Evolutionary conservation across 2,329 filamentous ascomycete species (phyloP), one percentile per base, ranked within the genome.

Genomic region (Endoconidiophora polonica): DNA sequence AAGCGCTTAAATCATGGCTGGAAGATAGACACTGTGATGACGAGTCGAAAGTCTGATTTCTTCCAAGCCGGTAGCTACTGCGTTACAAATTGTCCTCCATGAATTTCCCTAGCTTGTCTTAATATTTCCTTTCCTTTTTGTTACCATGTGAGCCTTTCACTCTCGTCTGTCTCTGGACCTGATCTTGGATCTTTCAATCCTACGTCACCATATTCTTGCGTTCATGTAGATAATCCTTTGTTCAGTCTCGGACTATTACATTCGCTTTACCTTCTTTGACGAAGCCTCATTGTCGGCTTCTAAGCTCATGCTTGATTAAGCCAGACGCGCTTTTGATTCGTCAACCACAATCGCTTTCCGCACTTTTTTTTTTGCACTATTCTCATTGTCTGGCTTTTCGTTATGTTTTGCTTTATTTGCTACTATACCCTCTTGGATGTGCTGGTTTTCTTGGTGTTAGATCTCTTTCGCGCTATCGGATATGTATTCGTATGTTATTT

Each of bases 1-100:
- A 43, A 18, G 52, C 52, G 6, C 33, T 53, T 10, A 50, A 44
- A n/a, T 48, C 44, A 20, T 53, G 52, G 52, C 16, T 53, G 2
- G 44, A 49, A n/a, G 43, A 51, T 26, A 16, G 41, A 3, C 33
- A 38, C 2, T 12, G 14, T 9, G 41, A 12, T 14, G 44, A 38
- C 5, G 46, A 46, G 22, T n/a, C 16, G 10, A 20, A 29, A 48
- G 20, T 7, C 36, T 22, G n/a, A 16, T 22, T n/a, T 22, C 7
- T 40, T 16, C n/a, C 38, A 6, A 40, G 14, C 20, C n/a, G 12
- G 7, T 3, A 33, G 12, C 26, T 33, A 37, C 39, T 37, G 5
- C 22, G 29, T n/a, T 23, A 14, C 16, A 20, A 37, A 18, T 9
- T 16, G 22, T 44, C 37, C 3, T 33, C 12, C 12, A 33, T 10